These are phyloP conservation scores for Penicillium sp. DNA, from an alignment of 2,329 filamentous ascomycete genomes.

Conservation along the genomic window DNA sequence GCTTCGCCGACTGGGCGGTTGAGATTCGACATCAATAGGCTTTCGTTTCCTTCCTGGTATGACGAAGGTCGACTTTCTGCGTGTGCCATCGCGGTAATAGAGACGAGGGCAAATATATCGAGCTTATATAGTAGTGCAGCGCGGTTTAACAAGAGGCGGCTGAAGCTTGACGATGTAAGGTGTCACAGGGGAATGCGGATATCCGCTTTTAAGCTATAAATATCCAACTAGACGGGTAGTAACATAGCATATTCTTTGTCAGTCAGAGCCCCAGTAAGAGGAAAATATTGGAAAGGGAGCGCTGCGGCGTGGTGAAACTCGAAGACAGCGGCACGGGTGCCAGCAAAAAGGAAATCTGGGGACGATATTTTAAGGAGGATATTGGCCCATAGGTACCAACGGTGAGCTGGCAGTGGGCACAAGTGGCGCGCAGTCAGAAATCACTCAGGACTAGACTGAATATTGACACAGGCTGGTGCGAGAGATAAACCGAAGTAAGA, in stretches of 20 bases:
- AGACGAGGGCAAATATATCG: not conserved
- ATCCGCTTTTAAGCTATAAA: not conserved
- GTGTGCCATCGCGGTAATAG: not conserved
- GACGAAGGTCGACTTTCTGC: constrained; percentile 9
- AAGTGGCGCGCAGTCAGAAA: constrained; percentile 9
- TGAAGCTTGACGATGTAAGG: not conserved
- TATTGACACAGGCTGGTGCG: not conserved
- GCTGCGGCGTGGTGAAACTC: not conserved
- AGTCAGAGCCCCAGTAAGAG: not conserved
- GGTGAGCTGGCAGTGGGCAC: constrained; percentile 14
- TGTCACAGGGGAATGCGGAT: not conserved
- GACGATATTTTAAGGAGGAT: constrained; percentile 5
- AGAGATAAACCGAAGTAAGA: constrained; percentile 7
- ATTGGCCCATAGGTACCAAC: not conserved
- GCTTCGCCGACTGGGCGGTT: constrained; percentile 23
- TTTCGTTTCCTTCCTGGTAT: constrained; percentile 18
- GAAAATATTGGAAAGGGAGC: not conserved
- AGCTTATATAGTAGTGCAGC: not conserved
- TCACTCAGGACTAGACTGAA: constrained; percentile 8
- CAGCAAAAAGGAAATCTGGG: not conserved
- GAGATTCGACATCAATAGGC: constrained; percentile 11
- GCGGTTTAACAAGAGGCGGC: not conserved
- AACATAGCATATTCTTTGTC: not conserved
- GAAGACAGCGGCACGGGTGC: not conserved
- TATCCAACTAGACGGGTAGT: not conserved